Conservation (phyloP, 768 basidiomycete species). For the Phylloporus rhodoxanthus region DNA sequence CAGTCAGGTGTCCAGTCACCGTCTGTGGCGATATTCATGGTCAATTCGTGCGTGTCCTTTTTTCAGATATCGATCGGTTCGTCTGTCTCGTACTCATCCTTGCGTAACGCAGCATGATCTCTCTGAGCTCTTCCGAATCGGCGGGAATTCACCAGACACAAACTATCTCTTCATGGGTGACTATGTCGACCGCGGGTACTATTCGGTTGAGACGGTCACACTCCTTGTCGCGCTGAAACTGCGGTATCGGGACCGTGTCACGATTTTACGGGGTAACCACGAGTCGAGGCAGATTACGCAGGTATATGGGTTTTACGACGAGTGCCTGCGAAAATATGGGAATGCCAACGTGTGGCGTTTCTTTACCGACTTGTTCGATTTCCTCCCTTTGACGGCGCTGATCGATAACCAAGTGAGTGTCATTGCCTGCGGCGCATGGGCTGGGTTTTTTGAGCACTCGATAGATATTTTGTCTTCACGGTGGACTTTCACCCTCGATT, state of each 20-base stretch:
- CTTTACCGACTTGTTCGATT: conserved; percentile 99
- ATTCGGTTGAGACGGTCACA: conserved; percentile 98
- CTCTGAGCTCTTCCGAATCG: conserved; percentile 96
- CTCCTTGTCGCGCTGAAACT: conserved; percentile 95
- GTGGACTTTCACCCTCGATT: conserved; percentile 96
- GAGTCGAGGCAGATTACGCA: conserved; percentile 99
- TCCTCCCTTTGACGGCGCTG: conserved; percentile 91
- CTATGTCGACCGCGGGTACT: conserved; percentile 98
- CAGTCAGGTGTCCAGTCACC: conserved; percentile 96
- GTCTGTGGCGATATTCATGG: conserved; percentile 99
- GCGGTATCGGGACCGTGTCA: conserved; percentile 96
- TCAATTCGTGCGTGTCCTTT: conserved; percentile 81
- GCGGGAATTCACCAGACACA: conserved; percentile 97
- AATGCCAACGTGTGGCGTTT: conserved; percentile 99
- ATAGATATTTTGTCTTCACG: conserved; percentile 98
- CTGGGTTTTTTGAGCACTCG: conserved; percentile 4
- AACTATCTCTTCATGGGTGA: conserved; percentile 99
- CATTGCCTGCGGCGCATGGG: conserved; percentile 1
- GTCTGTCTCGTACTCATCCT: conserved; percentile 9
- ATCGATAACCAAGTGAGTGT: conserved; percentile 96
- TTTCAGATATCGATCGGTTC: conserved; percentile 18
- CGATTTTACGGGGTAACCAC: conserved; percentile 97
- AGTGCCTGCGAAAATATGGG: conserved; percentile 98
- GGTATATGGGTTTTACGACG: conserved; percentile 99
- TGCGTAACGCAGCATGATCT: conserved; percentile 82